These are phyloP conservation scores for Solanum megistacrolobum DNA, from an alignment of 257 asterid species.

Conservation along the genomic window DNA sequence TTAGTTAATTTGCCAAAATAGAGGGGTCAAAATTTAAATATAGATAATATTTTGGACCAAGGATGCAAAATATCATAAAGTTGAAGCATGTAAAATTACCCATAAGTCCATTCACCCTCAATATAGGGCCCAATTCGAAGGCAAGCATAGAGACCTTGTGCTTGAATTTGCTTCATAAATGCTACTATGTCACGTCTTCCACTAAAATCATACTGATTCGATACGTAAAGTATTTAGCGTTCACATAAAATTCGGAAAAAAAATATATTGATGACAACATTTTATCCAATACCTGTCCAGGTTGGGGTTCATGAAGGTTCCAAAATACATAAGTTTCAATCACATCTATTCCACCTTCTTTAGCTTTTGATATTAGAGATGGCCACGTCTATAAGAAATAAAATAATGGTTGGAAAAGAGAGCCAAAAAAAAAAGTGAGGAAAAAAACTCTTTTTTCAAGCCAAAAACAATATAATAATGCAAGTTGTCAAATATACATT, in stretches of 20 bases:
- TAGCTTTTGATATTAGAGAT: conserved; percentile 58
- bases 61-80: neutral
- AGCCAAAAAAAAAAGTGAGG: neutral
- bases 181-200: conserved; percentile 53
- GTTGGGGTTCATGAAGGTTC: conserved; percentile 75
- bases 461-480: neutral
- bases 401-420: neutral
- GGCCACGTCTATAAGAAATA: conserved; percentile 65
- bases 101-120: conserved; percentile 85
- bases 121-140: conserved; percentile 83
- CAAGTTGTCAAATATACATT: neutral
- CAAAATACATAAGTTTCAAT: conserved; percentile 84
- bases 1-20: neutral
- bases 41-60: neutral
- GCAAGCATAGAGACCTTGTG: conserved; percentile 71
- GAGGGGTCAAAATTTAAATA: neutral
- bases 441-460: neutral
- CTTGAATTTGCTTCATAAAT: conserved; percentile 57
- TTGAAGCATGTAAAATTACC: conserved; percentile 30
- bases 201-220: conserved; percentile 61
- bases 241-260: neutral
- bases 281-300: conserved; percentile 40
- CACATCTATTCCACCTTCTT: conserved; percentile 59
- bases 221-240: neutral
- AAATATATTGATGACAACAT: neutral